Base-by-base conservation (phyloP, 2,329 filamentous ascomycete species). In the Emmonsia crescens region DNA sequence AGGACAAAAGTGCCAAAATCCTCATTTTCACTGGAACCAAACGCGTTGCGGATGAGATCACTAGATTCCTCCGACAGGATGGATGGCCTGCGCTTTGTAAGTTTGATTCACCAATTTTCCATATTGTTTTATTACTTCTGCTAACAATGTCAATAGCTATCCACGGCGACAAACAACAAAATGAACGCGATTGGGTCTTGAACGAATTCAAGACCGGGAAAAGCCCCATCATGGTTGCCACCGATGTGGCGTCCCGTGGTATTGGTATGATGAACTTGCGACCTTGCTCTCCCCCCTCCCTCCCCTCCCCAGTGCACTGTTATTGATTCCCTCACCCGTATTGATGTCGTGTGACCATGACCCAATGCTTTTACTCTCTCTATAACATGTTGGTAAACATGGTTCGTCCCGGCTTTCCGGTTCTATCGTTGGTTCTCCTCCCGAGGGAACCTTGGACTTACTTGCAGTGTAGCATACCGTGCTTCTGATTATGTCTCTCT, bases 171-270 rank as follows among this genome's bases (percentile, higher is more conserved):
- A 97, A 97, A 83, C 92, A 96, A 76, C 94, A 99, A 75, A 96
- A 96, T 78, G 94, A 99, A 82, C 92, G 94, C 82, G 94, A 97
- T 78, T 97, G 94, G 91, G 94, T 97, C 72, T 83, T 99, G 75
- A 95, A 97, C 78, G 93, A 97, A 78, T 99, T 99, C 86, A 99
- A 97, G 87, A 90, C 89, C 68, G 92, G 91, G 80, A 96, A 97
- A 84, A 96, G 91, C 81, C 94, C 94, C 75, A 96, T 99, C 86
- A 96, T 99, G 92, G 94, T 99, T 81, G 94, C 94, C 80, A 99
- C 94, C 68, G 94, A 97, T 75, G 94, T 99, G 80, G 94, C 94
- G 80, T 97, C 94, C 75, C 94, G 94, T 92, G 94, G 94, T 91
- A 96, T 99, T 81, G 94, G 94, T 96, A 95, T 96, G 91, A 93